A percentile compares a stretch with the other conserved stretches of the same genome.
These are phyloP conservation scores for Beauveria caledonica DNA, from an alignment of 2,329 filamentous ascomycete species.

Conservation along the genomic window DNA sequence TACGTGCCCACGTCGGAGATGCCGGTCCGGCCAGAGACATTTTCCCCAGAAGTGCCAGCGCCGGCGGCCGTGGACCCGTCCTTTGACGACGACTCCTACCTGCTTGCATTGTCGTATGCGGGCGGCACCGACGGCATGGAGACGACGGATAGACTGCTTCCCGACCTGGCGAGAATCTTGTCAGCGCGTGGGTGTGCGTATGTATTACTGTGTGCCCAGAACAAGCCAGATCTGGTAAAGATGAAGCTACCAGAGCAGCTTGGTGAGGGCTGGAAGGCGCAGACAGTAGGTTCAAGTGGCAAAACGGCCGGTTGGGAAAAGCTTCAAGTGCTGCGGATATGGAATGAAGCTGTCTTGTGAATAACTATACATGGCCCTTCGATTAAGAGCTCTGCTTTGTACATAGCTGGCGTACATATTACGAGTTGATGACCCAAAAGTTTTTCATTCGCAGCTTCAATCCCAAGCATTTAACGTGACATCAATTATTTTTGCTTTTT, in stretches of 20 bases:
- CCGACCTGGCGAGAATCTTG: conserved; percentile 57
- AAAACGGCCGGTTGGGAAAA: conserved; percentile 92
- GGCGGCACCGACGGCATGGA: conserved; percentile 91
- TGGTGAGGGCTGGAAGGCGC: conserved; percentile 55
- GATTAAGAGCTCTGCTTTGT: neutral
- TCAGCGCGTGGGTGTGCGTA: conserved; percentile 70
- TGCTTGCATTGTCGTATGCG: conserved; percentile 80
- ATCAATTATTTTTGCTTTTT: neutral
- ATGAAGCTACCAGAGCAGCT: conserved; percentile 45
- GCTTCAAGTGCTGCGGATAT: conserved; percentile 80
- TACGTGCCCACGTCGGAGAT: conserved; percentile 83
- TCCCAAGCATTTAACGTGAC: neutral
- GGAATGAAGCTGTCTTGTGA: conserved; percentile 41
- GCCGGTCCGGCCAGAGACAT: conserved; percentile 42
- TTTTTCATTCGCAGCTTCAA: neutral
- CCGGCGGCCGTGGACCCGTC: conserved; percentile 27
- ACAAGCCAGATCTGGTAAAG: conserved; percentile 71
- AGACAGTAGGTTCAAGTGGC: conserved; percentile 74
- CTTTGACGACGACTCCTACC: conserved; percentile 75
- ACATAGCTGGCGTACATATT: conserved; percentile 3
- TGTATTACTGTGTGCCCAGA: conserved; percentile 82
- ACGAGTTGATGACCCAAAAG: conserved; percentile 1
- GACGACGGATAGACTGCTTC: conserved; percentile 72
- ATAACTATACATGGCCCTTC: too few species aligned
- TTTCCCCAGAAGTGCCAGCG: conserved; percentile 18